A percentile compares a stretch with the other conserved stretches of the same genome.
These are phyloP conservation scores for Lepidopterella palustris DNA, from an alignment of 495 filamentous ascomycete species.

Conservation along the genomic window DNA sequence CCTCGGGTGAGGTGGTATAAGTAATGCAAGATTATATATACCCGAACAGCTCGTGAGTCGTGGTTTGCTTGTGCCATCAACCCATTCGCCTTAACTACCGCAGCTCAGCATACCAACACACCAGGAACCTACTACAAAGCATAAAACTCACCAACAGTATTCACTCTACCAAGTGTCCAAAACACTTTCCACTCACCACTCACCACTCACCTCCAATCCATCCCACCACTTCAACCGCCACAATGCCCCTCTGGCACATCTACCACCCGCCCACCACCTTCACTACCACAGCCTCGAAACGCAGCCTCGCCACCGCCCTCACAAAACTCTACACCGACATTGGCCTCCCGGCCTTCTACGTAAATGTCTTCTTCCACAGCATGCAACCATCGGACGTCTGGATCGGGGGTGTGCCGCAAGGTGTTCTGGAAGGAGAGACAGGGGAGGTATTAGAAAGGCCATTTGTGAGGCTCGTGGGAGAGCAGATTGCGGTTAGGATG, in stretches of 20 bases:
- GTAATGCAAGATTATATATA: too few relatives aligned
- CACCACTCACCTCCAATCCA: background rate
- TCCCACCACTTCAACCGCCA: too few relatives aligned
- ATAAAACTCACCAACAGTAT: too few relatives aligned
- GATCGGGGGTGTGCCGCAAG: slow-evolving; percentile 18
- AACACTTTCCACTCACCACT: too few relatives aligned
- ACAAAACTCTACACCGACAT: slow-evolving; percentile 33
- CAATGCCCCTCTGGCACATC: slow-evolving; percentile 39
- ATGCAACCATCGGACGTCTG: slow-evolving; percentile 27
- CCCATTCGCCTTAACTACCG: too few relatives aligned
- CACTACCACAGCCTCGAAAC: slow-evolving; percentile 23
- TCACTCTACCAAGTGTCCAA: too few relatives aligned
- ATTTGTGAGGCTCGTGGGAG: slow-evolving; percentile 34
- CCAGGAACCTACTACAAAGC: too few relatives aligned
- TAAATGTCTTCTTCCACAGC: slow-evolving; percentile 34
- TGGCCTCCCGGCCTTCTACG: slow-evolving; percentile 39
- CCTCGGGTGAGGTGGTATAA: too few relatives aligned
- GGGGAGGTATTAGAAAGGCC: slow-evolving; percentile 22
- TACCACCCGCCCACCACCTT: slow-evolving; percentile 36
- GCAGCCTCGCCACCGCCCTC: slow-evolving; percentile 26
- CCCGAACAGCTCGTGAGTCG: too few relatives aligned
- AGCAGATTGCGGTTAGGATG: slow-evolving; percentile 34
- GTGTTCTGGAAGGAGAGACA: too few relatives aligned
- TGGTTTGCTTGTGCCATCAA: too few relatives aligned
- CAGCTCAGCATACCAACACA: too few relatives aligned